These are phyloP conservation scores for sorghum (Sorghum bicolor) DNA, from an alignment of 176 grass and related monocot species.

Conservation along the genomic window DNA sequence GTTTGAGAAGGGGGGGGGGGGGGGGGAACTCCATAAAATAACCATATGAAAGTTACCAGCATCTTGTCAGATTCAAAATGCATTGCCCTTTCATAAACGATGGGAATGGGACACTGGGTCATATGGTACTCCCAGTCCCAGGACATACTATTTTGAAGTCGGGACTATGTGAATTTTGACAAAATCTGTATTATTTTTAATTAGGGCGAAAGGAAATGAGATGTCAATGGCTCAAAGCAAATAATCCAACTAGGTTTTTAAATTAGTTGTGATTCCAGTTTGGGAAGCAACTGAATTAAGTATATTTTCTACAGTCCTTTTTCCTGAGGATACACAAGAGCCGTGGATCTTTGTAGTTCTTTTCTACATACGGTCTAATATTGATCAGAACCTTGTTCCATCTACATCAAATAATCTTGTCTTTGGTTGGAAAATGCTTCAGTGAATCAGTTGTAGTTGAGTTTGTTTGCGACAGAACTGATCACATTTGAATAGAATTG, in stretches of 20 bases:
- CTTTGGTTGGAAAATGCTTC: neutral
- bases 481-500: neutral
- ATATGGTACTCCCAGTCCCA: neutral
- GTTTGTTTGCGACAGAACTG: neutral
- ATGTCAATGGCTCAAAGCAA: neutral
- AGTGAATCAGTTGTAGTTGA: neutral
- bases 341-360: neutral
- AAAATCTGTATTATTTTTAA: neutral
- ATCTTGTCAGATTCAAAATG: neutral
- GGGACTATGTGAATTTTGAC: neutral
- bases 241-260: neutral
- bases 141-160: neutral
- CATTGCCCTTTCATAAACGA: neutral
- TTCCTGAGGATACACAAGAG: neutral
- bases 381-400: neutral
- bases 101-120: neutral
- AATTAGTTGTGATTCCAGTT: neutral
- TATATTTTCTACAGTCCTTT: neutral
- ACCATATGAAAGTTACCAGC: neutral
- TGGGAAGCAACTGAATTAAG: neutral
- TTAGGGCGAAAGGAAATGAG: neutral
- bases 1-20: neutral
- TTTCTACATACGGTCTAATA: constrained; percentile 4
- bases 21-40: neutral
- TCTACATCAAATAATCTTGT: neutral